phyloP scores from a whole-genome alignment of 2,329 filamentous ascomycete species.

The Drechmeria coniospora region DNA sequence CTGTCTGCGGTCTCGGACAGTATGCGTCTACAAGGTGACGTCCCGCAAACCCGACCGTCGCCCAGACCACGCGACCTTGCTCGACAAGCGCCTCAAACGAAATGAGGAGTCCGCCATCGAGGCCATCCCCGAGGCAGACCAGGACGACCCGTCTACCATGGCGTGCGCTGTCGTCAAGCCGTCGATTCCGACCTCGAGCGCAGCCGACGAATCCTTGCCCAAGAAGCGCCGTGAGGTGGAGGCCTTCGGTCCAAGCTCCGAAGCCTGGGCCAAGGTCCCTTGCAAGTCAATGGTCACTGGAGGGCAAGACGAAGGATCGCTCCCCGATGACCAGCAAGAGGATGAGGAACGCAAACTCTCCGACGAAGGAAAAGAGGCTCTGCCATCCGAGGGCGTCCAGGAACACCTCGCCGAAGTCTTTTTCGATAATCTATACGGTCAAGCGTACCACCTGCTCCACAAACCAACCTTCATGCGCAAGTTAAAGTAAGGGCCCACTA shows the following conservation, averaged over 20 bases:
- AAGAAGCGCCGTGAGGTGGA: slow-evolving; percentile 80
- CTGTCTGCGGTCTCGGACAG: slow-evolving; percentile 79
- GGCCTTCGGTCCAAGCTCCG: slow-evolving; percentile 69
- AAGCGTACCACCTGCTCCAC: slow-evolving; percentile 86
- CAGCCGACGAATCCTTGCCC: slow-evolving; percentile 26
- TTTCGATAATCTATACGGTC: slow-evolving; percentile 90
- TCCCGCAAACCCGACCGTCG: slow-evolving; percentile 84
- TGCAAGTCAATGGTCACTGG: slow-evolving; percentile 33
- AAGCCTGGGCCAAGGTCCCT: slow-evolving; percentile 58
- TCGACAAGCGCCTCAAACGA: slow-evolving; percentile 85
- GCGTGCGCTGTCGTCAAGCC: slow-evolving; percentile 77
- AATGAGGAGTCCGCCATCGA: slow-evolving; percentile 99
- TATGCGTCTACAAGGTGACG: slow-evolving; percentile 95
- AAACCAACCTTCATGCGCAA: slow-evolving; percentile 96
- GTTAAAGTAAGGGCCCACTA: slow-evolving; percentile 37
- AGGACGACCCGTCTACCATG: slow-evolving; percentile 49
- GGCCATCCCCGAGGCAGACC: slow-evolving; percentile 75
- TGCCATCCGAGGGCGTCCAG: slow-evolving; percentile 78
- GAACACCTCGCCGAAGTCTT: slow-evolving; percentile 89
- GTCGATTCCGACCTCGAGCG: slow-evolving; percentile 40
- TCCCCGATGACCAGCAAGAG: slow-evolving; percentile 43
- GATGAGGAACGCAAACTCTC: slow-evolving; percentile 63
- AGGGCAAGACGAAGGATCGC: slow-evolving; percentile 21
- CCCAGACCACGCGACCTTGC: slow-evolving; percentile 98
- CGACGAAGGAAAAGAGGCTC: slow-evolving; percentile 64